These are phyloP conservation scores for Furcasterigmium sp. DNA, from an alignment of 2,329 filamentous ascomycete genomes.

Conservation along the genomic window DNA sequence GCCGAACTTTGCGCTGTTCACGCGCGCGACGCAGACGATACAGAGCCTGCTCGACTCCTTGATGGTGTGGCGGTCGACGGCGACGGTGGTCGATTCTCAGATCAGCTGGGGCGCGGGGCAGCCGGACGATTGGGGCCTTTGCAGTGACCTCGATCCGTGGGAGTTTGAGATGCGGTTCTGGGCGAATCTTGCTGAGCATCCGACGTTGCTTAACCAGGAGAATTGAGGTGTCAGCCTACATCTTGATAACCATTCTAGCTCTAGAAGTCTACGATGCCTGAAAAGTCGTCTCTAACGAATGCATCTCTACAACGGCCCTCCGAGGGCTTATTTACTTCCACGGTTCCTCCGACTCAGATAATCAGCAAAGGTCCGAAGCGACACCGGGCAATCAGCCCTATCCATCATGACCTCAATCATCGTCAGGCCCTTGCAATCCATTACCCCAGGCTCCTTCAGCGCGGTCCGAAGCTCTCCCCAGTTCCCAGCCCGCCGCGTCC, in stretches of 20 bases:
- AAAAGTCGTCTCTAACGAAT: no score
- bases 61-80: conserved; percentile 1
- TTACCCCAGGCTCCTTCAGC: background rate
- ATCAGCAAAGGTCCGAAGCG: no score
- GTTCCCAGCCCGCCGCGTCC: background rate
- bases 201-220: conserved; percentile 7
- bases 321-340: no score
- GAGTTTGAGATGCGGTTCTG: conserved; percentile 15
- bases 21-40: conserved; percentile 11
- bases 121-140: no score
- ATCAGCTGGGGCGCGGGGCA: no score
- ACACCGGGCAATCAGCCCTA: background rate
- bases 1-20: conserved; percentile 13
- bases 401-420: conserved; percentile 1
- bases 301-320: no score
- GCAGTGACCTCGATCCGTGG: conserved; percentile 10
- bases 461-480: background rate
- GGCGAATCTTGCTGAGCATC: conserved; percentile 13
- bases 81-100: background rate
- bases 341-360: no score
- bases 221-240: no score
- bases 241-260: no score
- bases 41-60: conserved; percentile 10
- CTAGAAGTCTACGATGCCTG: no score
- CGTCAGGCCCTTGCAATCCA: background rate